Evolutionary conservation across 2,329 filamentous ascomycete species (phyloP).

Genomic region (Sclerotinia borealis): DNA sequence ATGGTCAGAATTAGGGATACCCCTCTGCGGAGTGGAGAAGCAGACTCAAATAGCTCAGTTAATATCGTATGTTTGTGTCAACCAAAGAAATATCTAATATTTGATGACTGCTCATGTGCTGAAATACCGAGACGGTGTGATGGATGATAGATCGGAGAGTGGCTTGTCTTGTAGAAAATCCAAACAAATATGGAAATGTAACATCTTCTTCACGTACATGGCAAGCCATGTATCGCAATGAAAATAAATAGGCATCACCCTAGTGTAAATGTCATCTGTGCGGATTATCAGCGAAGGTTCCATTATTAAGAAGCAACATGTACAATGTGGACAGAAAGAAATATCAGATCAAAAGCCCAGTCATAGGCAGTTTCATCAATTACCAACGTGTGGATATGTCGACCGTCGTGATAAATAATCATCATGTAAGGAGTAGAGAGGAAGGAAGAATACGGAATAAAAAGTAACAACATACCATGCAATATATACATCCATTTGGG

Average conservation of each 20-base stretch:
- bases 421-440: constrained; percentile 48
- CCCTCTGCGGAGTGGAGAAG: neutral
- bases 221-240: constrained; percentile 11
- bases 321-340: constrained; percentile 9
- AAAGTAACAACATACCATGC: constrained; percentile 17
- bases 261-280: neutral
- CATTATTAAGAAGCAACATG: neutral
- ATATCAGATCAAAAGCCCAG: constrained; percentile 49
- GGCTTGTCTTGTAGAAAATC: no score
- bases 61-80: neutral
- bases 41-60: neutral
- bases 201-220: constrained; percentile 12
- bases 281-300: neutral
- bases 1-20: neutral
- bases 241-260: neutral
- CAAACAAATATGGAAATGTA: neutral
- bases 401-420: constrained; percentile 82
- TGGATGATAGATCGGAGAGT: neutral
- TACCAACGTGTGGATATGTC: constrained; percentile 65
- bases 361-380: constrained; percentile 78
- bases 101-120: no score
- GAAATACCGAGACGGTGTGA: neutral
- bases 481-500: neutral
- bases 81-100: neutral
- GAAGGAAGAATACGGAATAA: neutral